Conservation (phyloP, 345 rosid genomes). For the Excoecaria cochinchinensis region DNA sequence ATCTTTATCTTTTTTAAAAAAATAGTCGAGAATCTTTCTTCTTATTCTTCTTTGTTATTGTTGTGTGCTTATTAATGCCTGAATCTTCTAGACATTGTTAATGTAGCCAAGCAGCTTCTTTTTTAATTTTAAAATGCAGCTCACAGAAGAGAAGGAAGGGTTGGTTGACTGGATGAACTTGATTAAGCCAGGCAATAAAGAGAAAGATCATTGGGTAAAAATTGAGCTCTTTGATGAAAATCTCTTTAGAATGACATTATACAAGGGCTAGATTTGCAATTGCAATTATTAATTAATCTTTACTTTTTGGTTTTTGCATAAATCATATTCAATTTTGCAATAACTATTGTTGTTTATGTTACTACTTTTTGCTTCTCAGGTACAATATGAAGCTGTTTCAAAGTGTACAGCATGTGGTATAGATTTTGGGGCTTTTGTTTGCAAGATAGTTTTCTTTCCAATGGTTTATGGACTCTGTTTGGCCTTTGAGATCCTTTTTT, state of each 20-base stretch:
- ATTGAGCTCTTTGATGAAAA: neutral
- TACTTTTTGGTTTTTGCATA: neutral
- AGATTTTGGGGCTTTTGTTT: conserved; percentile 88
- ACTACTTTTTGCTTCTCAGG: conserved; percentile 33
- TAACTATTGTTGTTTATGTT: neutral
- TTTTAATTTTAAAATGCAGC: conserved; percentile 37
- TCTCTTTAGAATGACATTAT: neutral
- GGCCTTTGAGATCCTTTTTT: neutral
- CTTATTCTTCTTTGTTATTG: neutral
- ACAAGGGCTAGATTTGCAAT: neutral
- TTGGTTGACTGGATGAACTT: conserved; percentile 82
- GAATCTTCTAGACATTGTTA: neutral
- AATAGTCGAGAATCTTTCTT: too few species aligned
- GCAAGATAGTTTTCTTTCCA: conserved; percentile 47
- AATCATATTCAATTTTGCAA: neutral
- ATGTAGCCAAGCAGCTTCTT: neutral
- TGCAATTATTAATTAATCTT: neutral
- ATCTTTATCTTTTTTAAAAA: too few species aligned
- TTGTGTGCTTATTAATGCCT: neutral
- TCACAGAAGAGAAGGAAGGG: conserved; percentile 81
- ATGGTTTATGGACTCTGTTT: neutral
- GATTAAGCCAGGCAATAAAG: conserved; percentile 88
- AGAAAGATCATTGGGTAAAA: conserved; percentile 92
- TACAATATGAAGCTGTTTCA: conserved; percentile 91
- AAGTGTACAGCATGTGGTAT: conserved; percentile 80